phyloP scores from a whole-genome alignment of 2,329 filamentous ascomycete genomes.

The Fusarium dimerum region DNA sequence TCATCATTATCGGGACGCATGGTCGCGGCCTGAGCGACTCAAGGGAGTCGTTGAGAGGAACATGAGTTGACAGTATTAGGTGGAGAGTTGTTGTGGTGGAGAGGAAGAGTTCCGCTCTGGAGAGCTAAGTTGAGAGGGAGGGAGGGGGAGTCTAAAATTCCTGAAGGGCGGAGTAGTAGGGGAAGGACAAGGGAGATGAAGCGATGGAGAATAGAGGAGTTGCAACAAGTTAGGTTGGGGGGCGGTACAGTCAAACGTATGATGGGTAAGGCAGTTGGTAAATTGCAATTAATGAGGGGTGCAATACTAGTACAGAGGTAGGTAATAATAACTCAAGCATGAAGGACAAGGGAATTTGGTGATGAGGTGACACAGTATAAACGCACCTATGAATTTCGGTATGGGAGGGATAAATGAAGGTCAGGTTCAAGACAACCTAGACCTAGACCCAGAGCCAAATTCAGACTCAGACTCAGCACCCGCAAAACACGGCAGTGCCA shows the following conservation, averaged over 20 bases:
- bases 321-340: too few relatives aligned
- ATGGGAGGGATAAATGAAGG: too few relatives aligned
- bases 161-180: neutral
- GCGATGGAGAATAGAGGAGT: neutral
- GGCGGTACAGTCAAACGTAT: conserved; percentile 4
- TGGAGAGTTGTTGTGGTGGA: conserved; percentile 22
- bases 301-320: too few relatives aligned
- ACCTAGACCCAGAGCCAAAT: too few relatives aligned
- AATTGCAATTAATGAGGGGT: too few relatives aligned
- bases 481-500: too few relatives aligned
- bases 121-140: conserved; percentile 13
- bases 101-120: conserved; percentile 22
- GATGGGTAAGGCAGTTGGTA: too few relatives aligned
- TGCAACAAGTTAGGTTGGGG: neutral
- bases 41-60: conserved; percentile 21
- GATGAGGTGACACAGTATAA: too few relatives aligned
- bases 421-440: too few relatives aligned
- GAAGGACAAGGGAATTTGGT: too few relatives aligned
- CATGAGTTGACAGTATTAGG: conserved; percentile 25
- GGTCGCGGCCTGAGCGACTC: conserved; percentile 33
- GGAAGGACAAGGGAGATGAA: neutral
- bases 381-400: too few relatives aligned
- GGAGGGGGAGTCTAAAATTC: neutral
- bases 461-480: too few relatives aligned
- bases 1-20: conserved; percentile 29